Percentiles rank a stretch among this genome's conserved stretches.
phyloP scores from a whole-genome alignment of 2,329 filamentous ascomycete genomes.

The Exophiala mesophila region DNA sequence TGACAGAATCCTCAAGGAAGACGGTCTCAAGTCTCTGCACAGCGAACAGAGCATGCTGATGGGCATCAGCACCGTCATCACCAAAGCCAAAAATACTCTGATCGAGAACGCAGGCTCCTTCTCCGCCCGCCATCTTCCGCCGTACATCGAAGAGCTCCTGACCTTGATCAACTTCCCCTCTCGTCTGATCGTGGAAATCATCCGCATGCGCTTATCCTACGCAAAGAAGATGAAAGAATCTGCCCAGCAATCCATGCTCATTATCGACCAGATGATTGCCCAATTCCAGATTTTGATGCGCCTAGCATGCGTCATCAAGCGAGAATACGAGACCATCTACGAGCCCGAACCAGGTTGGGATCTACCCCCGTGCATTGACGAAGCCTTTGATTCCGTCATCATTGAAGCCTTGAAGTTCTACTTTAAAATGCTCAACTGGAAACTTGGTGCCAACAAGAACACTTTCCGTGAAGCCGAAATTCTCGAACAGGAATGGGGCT shows the following conservation, averaged over 20 bases:
- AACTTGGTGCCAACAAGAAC: conserved; percentile 94
- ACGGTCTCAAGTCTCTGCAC: conserved; percentile 86
- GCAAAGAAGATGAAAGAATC: conserved; percentile 94
- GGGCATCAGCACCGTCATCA: conserved; percentile 78
- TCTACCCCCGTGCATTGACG: conserved; percentile 89
- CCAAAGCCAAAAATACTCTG: conserved; percentile 86
- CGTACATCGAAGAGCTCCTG: conserved; percentile 92
- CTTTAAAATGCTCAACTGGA: conserved; percentile 98
- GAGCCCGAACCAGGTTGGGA: conserved; percentile 91
- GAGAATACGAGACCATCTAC: conserved; percentile 77
- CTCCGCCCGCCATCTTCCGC: conserved; percentile 81
- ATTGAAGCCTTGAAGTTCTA: conserved; percentile 94
- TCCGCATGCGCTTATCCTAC: conserved; percentile 83
- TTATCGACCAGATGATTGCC: conserved; percentile 95
- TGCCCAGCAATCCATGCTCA: conserved; percentile 82
- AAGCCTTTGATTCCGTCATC: conserved; percentile 88
- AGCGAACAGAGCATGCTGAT: conserved; percentile 76
- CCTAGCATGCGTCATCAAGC: conserved; percentile 87
- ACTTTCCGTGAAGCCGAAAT: conserved; percentile 99
- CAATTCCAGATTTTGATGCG: conserved; percentile 93
- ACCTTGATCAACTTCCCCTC: conserved; percentile 97
- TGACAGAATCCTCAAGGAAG: conserved; percentile 90
- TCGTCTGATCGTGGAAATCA: conserved; percentile 92
- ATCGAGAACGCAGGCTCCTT: conserved; percentile 83
- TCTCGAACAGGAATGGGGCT: conserved; percentile 95